A percentile compares a stretch with the other conserved stretches of the same genome.
Evolutionary conservation across 768 basidiomycete species (phyloP).

Genomic region (Suillus americanus): DNA sequence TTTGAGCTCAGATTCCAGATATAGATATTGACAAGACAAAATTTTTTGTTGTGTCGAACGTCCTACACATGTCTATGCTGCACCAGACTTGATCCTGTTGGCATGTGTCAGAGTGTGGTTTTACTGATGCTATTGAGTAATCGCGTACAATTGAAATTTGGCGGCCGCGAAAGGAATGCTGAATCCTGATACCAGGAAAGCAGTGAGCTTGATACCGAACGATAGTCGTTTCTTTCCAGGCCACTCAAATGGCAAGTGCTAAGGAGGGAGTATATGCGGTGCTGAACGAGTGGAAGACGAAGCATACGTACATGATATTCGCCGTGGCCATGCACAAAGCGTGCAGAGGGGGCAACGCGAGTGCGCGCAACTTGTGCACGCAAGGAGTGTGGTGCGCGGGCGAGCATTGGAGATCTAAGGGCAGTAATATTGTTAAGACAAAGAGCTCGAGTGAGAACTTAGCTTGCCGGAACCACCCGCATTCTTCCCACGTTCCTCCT

Average conservation of each 20-base stretch:
- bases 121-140: neutral
- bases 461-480: neutral
- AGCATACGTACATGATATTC: slow-evolving; percentile 48
- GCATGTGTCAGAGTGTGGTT: neutral
- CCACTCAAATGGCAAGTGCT: slow-evolving; percentile 60
- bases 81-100: neutral
- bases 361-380: slow-evolving; percentile 39
- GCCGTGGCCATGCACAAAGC: slow-evolving; percentile 49
- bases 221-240: slow-evolving; percentile 50
- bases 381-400: slow-evolving; percentile 41
- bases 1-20: neutral
- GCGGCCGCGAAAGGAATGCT: slow-evolving; percentile 66
- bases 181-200: slow-evolving; percentile 54
- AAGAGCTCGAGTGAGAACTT: neutral
- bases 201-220: slow-evolving; percentile 37
- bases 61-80: neutral
- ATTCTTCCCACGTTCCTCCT: neutral
- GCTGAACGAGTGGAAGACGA: neutral
- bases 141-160: slow-evolving; percentile 60
- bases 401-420: slow-evolving; percentile 35
- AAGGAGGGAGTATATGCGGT: slow-evolving; percentile 7
- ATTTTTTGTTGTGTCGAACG: neutral
- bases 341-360: slow-evolving; percentile 30
- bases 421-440: neutral
- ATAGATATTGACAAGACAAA: neutral